Percentiles rank a stretch among this genome's conserved stretches.
Conservation (phyloP, 1,139 yeast genomes). For the Magnusiomyces suaveolens region DNA sequence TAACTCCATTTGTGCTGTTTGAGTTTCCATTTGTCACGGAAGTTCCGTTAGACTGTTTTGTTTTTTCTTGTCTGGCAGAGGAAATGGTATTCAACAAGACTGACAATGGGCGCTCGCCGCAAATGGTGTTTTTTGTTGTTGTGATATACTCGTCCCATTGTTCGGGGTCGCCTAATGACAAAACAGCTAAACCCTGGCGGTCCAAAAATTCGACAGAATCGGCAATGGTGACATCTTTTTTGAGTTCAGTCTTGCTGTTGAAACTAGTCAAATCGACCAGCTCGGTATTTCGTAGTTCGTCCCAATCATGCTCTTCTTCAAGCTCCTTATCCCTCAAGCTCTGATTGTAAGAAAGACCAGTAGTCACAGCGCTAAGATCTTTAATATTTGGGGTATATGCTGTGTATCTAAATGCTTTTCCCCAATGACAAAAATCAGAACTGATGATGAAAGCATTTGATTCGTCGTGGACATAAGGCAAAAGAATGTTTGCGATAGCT, state of each 20-base stretch:
- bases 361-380: slow-evolving; percentile 7
- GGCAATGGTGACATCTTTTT: slow-evolving; percentile 41
- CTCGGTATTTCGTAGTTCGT: not conserved
- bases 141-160: slow-evolving; percentile 62
- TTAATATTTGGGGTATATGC: slow-evolving; percentile 37
- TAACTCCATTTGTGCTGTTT: not conserved
- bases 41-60: not conserved
- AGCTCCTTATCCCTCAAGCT: slow-evolving; percentile 17
- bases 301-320: slow-evolving; percentile 1
- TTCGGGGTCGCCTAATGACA: slow-evolving; percentile 43
- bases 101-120: slow-evolving; percentile 82
- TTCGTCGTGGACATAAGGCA: slow-evolving; percentile 47
- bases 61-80: slow-evolving; percentile 18
- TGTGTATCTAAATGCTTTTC: slow-evolving; percentile 64
- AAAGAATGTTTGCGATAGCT: slow-evolving; percentile 41
- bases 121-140: slow-evolving; percentile 75
- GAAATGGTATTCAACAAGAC: slow-evolving; percentile 50
- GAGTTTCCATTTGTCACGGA: not conserved
- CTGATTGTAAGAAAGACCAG: slow-evolving; percentile 19
- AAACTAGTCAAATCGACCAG: slow-evolving; percentile 9
- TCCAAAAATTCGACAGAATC: slow-evolving; percentile 68
- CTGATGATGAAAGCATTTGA: slow-evolving; percentile 67
- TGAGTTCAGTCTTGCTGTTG: slow-evolving; percentile 14
- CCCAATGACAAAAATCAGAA: slow-evolving; percentile 97
- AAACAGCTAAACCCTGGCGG: slow-evolving; percentile 55